Evolutionary conservation across 2,329 filamentous ascomycete species (phyloP).

Genomic region (Tolypocladium tropicale): DNA sequence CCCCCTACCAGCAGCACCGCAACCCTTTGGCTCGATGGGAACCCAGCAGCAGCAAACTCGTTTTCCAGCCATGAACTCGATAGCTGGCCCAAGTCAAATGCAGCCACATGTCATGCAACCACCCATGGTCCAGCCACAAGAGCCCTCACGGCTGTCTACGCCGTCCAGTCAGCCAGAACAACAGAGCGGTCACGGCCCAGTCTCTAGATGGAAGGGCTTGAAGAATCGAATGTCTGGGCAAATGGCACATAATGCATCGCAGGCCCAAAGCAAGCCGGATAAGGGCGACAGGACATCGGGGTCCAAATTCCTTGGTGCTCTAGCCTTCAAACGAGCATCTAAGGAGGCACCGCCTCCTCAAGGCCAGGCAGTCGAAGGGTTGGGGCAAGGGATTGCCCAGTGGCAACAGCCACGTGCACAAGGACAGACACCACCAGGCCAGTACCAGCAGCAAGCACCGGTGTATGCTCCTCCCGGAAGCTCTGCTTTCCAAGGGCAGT

Average conservation of each 20-base stretch:
- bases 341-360: slow-evolving; percentile 10
- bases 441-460: slow-evolving; percentile 3
- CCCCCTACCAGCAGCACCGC: not conserved
- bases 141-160: not conserved
- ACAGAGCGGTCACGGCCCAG: not conserved
- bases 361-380: not conserved
- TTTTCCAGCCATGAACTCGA: not conserved
- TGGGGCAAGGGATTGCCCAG: not conserved
- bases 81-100: not conserved
- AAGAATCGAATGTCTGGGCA: slow-evolving; percentile 22
- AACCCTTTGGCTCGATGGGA: not conserved
- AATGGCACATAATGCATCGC: slow-evolving; percentile 6
- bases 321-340: slow-evolving; percentile 18
- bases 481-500: not conserved
- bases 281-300: slow-evolving; percentile 10
- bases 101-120: not conserved
- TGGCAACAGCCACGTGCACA: slow-evolving; percentile 2
- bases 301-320: slow-evolving; percentile 18
- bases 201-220: slow-evolving; percentile 22
- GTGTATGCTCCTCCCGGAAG: not conserved
- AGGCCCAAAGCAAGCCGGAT: slow-evolving; percentile 10
- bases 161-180: not conserved
- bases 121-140: not conserved
- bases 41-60: not conserved
- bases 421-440: slow-evolving; percentile 6